Evolutionary conservation across 2,329 filamentous ascomycete species (phyloP).

Genomic region (Epicoccum nigrum): DNA sequence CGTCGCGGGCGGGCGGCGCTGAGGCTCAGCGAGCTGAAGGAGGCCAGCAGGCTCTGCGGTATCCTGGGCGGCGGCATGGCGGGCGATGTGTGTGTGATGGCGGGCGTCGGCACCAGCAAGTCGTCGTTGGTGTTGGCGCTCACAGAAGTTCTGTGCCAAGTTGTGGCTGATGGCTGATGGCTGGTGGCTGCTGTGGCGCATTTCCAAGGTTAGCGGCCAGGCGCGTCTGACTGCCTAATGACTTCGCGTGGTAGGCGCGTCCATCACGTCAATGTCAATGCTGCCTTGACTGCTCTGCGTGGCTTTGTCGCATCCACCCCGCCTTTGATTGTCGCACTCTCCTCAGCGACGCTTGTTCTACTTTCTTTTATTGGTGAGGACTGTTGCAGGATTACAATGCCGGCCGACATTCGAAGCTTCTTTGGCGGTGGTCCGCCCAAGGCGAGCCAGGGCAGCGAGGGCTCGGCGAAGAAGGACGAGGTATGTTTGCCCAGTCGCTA

Average conservation of each 20-base stretch:
- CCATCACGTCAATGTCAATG: conserved; percentile 20
- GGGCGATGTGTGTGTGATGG: conserved; percentile 6
- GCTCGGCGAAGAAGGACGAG: conserved; percentile 41
- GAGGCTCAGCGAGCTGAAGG: conserved; percentile 40
- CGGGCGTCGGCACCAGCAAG: conserved; percentile 3
- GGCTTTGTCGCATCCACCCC: conserved; percentile 14
- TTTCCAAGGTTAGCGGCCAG: neutral
- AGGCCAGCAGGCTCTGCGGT: conserved; percentile 41
- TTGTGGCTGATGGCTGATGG: neutral
- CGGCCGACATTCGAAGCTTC: conserved; percentile 86
- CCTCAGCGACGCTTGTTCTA: neutral
- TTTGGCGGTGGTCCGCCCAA: conserved; percentile 78
- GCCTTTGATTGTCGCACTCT: neutral
- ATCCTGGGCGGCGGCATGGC: conserved; percentile 52
- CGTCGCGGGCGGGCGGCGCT: conserved; percentile 30
- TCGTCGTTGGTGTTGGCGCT: no score
- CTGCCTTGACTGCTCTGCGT: conserved; percentile 6
- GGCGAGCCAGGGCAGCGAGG: conserved; percentile 51
- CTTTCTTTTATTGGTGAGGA: neutral
- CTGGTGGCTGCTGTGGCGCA: conserved; percentile 7
- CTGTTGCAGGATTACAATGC: conserved; percentile 62
- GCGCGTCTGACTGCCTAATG: conserved; percentile 10
- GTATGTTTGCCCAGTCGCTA: conserved; percentile 23
- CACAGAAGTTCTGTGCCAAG: conserved; percentile 41
- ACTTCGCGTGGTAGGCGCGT: conserved; percentile 25